Evolutionary conservation across 257 asterid species (phyloP), one percentile per base, ranked within the genome.

Genomic region (Solanum acaule): DNA sequence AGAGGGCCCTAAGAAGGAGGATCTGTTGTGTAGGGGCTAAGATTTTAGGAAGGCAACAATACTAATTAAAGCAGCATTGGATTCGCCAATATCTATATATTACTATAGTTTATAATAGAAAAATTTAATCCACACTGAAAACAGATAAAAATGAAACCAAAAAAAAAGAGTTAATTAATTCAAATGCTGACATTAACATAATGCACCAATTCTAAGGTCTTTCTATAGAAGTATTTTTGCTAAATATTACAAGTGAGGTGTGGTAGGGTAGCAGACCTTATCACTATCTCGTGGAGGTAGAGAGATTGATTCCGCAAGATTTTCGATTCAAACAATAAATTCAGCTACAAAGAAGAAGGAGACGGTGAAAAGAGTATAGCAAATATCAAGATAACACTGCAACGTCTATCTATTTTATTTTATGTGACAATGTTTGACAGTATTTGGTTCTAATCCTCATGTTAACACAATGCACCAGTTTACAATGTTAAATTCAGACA

Each of bases 231-330:
- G 31, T 29, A 29, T 29, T 29, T 29, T 29, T 29, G 31, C 2
- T 29, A 29, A 16, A 52, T 56, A 7, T 20, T 3, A 16, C 0
- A 56, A 1, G 5, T 20, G 11, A 18, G 0, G 11, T 56, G 0
- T 0, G 5, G 2, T 2, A 20, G 25, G 11, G 4, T 56, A 20
- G n/a, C 3, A 20, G 25, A 20, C 4, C 1, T 56, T 56, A 56
- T 56, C 10, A 56, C 0, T 56, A 18, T 0, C 20, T 56, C 65
- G 2, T 0, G 0, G 2, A 56, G 2, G 0, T 56, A 56, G 10
- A 56, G 0, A 1, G 10, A 0, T 56, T 18, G 1, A 0, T 20
- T 56, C 1, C 11, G 0, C 1, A 3, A 56, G 1, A 56, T 56
- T 0, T 56, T 56, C 5, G 0, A 20, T 20, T 20, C 4, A 56